phyloP scores from a whole-genome alignment of 2,329 filamentous ascomycete genomes.

The Stagonosporopsis tanaceti region DNA sequence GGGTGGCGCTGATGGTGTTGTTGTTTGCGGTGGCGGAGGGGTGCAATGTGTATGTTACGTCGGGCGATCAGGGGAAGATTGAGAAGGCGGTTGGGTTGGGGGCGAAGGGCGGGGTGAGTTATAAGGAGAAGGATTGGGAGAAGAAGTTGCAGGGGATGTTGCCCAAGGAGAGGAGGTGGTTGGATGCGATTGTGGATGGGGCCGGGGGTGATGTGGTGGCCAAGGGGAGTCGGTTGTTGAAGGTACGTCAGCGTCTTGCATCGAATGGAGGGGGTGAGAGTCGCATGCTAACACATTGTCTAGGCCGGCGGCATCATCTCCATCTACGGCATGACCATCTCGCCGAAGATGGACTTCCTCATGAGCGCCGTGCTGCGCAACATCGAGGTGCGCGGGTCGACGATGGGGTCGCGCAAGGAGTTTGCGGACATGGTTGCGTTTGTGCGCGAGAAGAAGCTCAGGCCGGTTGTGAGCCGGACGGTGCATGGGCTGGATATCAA shows the following conservation, averaged over 20 bases:
- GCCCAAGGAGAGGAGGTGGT: slow-evolving; percentile 69
- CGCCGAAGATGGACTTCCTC: slow-evolving; percentile 83
- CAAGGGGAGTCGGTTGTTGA: slow-evolving; percentile 73
- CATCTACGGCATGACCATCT: slow-evolving; percentile 89
- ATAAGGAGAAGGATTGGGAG: slow-evolving; percentile 83
- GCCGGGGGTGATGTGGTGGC: slow-evolving; percentile 86
- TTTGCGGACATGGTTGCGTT: slow-evolving; percentile 92
- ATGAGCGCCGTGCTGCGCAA: slow-evolving; percentile 89
- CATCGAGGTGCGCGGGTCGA: slow-evolving; percentile 83
- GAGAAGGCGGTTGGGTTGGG: slow-evolving; percentile 74
- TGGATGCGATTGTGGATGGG: slow-evolving; percentile 90
- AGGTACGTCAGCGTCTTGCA: slow-evolving; percentile 50
- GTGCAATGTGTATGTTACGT: slow-evolving; percentile 82
- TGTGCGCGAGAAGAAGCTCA: slow-evolving; percentile 75
- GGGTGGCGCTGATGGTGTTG: slow-evolving; percentile 83
- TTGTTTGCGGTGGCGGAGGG: slow-evolving; percentile 78
- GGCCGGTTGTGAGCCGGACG: slow-evolving; percentile 78
- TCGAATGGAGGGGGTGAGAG: too few relatives aligned
- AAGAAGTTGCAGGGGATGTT: slow-evolving; percentile 72
- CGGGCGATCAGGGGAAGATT: slow-evolving; percentile 77
- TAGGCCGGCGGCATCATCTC: slow-evolving; percentile 82
- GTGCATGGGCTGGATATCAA: slow-evolving; percentile 76
- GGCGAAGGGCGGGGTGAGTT: slow-evolving; percentile 81
- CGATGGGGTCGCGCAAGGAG: slow-evolving; percentile 90
- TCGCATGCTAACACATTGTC: too few relatives aligned